Base-by-base conservation (phyloP, 2,329 filamentous ascomycete species). In the Leptographium procerum region DNA sequence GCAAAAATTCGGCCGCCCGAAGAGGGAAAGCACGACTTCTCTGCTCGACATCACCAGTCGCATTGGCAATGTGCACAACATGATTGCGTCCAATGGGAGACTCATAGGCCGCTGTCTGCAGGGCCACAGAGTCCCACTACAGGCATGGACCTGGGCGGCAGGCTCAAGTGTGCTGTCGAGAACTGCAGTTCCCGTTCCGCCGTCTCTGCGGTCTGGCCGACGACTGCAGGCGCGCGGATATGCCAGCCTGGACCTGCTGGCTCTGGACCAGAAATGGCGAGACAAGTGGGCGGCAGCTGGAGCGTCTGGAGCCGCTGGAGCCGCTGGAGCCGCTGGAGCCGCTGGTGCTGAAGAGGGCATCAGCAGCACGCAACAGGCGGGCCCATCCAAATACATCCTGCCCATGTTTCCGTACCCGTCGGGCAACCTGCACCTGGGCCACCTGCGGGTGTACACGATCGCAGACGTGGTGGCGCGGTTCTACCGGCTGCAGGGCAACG, bases 321-420 rank as follows among this genome's bases (percentile, higher is more conserved):
- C 64, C 9, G 51, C 59, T 11, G 53, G 19, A 10, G 28, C n/a
- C 9, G 28, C 1, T 9, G 19, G 16, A 3, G 2, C 7, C 11
- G n/a, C n/a, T n/a, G n/a, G n/a, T n/a, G n/a, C n/a, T n/a, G n/a
- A 8, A 40, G 19, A 31, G 16, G 8, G 4, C 48, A 4, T 48
- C 28, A 22, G 24, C 10, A 19, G 31, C 57, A 34, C 28, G 50
- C 29, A n/a, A 3, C 33, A 14, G 31, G 5, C 34, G 4, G 36
- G 26, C 11, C 34, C 19, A 22, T 71, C 72, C 59, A 78, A 77
- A 70, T 95, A 92, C 69, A 83, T 95, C 61, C 77, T 95, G 57
- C 86, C 91, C 63, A 96, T 96, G 91, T 95, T 95, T 68, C 91
- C 91, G 0, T 96, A 96, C 69, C 91, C 91, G 1, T 95, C 91